Conservation (phyloP, 805 yeast genomes). For the Candida tammaniensis region DNA sequence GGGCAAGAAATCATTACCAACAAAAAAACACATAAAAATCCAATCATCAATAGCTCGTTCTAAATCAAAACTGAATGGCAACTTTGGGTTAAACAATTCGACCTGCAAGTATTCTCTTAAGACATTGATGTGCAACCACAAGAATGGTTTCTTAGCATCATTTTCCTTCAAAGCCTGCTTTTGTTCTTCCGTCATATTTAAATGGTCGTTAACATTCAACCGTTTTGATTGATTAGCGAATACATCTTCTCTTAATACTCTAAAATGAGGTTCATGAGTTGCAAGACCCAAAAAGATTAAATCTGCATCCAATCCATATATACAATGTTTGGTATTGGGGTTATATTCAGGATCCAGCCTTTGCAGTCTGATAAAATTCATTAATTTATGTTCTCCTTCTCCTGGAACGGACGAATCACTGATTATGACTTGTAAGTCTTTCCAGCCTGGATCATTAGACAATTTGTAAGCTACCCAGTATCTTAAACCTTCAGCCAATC, state of each 20-base stretch:
- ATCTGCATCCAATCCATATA: conserved; percentile 97
- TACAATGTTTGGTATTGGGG: conserved; percentile 94
- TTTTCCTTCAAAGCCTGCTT: conserved; percentile 36
- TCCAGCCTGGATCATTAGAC: conserved; percentile 91
- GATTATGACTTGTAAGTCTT: conserved; percentile 78
- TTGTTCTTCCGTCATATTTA: conserved; percentile 62
- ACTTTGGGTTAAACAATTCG: conserved; percentile 69
- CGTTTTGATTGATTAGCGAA: conserved; percentile 69
- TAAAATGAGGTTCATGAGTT: conserved; percentile 96
- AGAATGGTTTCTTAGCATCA: conserved; percentile 72
- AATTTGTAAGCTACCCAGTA: conserved; percentile 93
- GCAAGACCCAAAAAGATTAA: conserved; percentile 93
- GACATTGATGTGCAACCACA: conserved; percentile 90
- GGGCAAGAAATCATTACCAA: conserved; percentile 97
- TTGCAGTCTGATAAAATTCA: conserved; percentile 92
- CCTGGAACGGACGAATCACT: conserved; percentile 98
- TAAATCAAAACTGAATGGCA: conserved; percentile 75
- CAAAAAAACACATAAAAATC: conserved; percentile 98
- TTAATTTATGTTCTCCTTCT: conserved; percentile 98
- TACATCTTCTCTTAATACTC: conserved; percentile 93
- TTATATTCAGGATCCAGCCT: conserved; percentile 81
- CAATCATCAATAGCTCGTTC: conserved; percentile 98
- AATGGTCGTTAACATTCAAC: conserved; percentile 45
- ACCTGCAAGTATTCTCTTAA: conserved; percentile 83
- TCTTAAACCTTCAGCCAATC: conserved; percentile 73